Evolutionary conservation across 140 eudicot genomes (phyloP).

Genomic region (Stevia rebaudiana): DNA sequence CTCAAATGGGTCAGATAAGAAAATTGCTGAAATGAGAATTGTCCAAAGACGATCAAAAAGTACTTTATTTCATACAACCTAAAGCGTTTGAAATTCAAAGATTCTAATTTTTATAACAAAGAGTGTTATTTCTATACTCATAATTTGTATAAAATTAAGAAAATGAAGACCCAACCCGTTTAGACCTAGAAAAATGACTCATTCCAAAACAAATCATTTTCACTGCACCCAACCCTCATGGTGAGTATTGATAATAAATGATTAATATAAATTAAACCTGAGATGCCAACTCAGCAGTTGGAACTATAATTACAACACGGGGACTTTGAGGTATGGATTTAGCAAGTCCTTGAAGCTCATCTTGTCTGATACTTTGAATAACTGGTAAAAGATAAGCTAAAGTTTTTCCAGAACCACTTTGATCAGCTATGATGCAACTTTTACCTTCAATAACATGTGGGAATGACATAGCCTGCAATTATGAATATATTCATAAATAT

Average conservation of each 20-base stretch:
- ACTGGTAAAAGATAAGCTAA: constrained; percentile 86
- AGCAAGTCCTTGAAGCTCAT: constrained; percentile 76
- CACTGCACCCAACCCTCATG: too few relatives aligned
- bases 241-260: constrained; percentile 1
- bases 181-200: not conserved
- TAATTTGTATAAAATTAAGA: too few relatives aligned
- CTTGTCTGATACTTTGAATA: constrained; percentile 76
- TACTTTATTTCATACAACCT: not conserved
- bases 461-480: constrained; percentile 87
- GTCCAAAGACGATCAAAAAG: not conserved
- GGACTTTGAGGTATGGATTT: constrained; percentile 68
- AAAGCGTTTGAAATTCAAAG: not conserved
- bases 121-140: not conserved
- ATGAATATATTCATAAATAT: too few relatives aligned
- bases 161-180: not conserved
- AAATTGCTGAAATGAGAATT: not conserved
- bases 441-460: constrained; percentile 51
- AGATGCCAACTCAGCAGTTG: constrained; percentile 96
- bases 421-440: constrained; percentile 93
- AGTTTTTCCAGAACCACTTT: constrained; percentile 98
- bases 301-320: constrained; percentile 77
- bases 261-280: constrained; percentile 48
- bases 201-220: not conserved
- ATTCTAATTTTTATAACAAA: too few relatives aligned
- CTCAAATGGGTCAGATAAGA: not conserved